Conservation (phyloP, 2,329 filamentous ascomycete genomes). For the Pseudogymnoascus sp. region DNA sequence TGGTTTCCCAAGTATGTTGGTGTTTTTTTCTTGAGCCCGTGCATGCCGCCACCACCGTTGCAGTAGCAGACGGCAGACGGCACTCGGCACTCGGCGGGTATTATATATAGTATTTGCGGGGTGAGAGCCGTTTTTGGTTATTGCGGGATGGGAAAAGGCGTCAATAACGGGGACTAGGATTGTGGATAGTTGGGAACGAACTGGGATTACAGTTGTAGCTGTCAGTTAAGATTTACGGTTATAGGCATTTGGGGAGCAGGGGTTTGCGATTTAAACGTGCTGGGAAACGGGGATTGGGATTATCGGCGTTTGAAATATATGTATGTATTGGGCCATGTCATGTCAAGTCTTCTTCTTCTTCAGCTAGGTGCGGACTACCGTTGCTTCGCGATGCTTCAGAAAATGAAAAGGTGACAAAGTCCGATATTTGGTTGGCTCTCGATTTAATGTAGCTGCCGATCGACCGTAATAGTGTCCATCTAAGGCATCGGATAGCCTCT, state of each 20-base stretch:
- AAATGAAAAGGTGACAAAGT: neutral
- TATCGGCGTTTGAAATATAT: neutral
- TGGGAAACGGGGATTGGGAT: neutral
- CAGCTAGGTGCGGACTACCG: neutral
- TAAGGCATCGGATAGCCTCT: neutral
- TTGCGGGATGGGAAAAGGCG: neutral
- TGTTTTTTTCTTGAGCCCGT: neutral
- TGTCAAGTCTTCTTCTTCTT: neutral
- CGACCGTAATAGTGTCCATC: neutral
- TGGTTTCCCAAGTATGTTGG: neutral
- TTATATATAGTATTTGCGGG: neutral
- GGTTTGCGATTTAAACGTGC: neutral
- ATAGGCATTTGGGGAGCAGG: neutral
- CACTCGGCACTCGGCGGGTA: neutral
- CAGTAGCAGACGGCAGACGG: neutral
- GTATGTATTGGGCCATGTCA: neutral
- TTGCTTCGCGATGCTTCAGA: too few relatives aligned
- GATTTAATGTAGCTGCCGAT: neutral
- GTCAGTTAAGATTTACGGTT: neutral
- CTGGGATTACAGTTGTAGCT: neutral
- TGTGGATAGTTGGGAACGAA: conserved; percentile 5
- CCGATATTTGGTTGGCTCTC: neutral
- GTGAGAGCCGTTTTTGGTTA: neutral
- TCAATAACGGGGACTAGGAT: neutral
- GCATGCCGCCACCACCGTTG: neutral